Evolutionary conservation across 192 early-diverging fungal genomes (phyloP).

Genomic region (Rhizophagus clarus): DNA sequence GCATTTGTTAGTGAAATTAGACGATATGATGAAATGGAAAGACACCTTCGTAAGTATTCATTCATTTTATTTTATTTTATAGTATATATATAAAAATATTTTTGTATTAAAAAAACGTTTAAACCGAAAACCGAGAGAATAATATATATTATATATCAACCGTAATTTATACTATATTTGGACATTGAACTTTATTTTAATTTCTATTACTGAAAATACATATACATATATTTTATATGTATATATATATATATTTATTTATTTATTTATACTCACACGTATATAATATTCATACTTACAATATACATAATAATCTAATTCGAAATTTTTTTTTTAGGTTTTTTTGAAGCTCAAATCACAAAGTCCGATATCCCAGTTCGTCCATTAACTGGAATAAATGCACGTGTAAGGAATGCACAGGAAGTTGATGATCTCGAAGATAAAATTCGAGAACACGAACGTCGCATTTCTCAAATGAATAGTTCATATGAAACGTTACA

Average conservation of each 20-base stretch:
- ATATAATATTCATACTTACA: too few relatives aligned
- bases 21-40: conserved; percentile 96
- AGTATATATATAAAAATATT: too few relatives aligned
- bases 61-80: neutral
- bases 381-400: conserved; percentile 48
- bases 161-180: too few relatives aligned
- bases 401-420: conserved; percentile 74
- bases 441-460: conserved; percentile 78
- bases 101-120: too few relatives aligned
- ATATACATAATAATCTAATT: too few relatives aligned
- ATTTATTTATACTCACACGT: neutral
- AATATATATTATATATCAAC: too few relatives aligned
- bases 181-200: too few relatives aligned
- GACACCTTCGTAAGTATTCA: conserved; percentile 78
- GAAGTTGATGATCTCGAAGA: conserved; percentile 95
- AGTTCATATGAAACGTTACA: conserved; percentile 84
- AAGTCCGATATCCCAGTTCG: conserved; percentile 70
- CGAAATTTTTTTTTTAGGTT: conserved; percentile 56
- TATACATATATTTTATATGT: too few relatives aligned
- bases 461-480: conserved; percentile 84
- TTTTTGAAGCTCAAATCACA: conserved; percentile 78
- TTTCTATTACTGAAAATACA: neutral
- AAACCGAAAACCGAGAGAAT: too few relatives aligned
- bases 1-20: conserved; percentile 95
- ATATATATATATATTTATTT: too few relatives aligned